phyloP scores from a whole-genome alignment of 2,329 filamentous ascomycete species.

The Stemphylium beticola region DNA sequence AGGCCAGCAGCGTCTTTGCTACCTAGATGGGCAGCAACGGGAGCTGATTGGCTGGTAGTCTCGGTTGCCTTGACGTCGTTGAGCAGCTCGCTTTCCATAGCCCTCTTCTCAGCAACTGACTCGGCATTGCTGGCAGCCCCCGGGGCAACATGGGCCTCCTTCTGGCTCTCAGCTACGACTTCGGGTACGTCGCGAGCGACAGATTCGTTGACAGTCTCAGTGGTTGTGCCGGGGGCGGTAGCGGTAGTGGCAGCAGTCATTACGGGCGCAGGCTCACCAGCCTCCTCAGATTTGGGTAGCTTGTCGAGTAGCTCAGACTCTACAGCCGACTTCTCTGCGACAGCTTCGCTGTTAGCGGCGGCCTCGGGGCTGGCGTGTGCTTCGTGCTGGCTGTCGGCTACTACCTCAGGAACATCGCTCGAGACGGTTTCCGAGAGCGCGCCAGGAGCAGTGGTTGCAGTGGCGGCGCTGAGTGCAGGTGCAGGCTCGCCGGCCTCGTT shows the following conservation, averaged over 20 bases:
- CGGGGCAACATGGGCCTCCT: slow-evolving; percentile 65
- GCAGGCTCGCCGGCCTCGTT: slow-evolving; percentile 50
- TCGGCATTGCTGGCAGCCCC: slow-evolving; percentile 70
- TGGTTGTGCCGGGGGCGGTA: slow-evolving; percentile 4
- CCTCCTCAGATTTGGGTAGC: slow-evolving; percentile 10
- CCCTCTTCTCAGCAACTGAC: slow-evolving; percentile 73
- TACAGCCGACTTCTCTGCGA: slow-evolving; percentile 72
- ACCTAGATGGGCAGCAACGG: slow-evolving; percentile 8
- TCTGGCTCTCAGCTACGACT: slow-evolving; percentile 73
- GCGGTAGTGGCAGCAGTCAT: slow-evolving; percentile 22
- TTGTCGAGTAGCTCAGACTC: slow-evolving; percentile 70
- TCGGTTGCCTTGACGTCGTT: slow-evolving; percentile 7
- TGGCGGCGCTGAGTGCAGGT: slow-evolving; percentile 22
- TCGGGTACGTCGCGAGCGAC: slow-evolving; percentile 56
- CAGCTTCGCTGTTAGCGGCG: slow-evolving; percentile 67
- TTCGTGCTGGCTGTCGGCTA: slow-evolving; percentile 73
- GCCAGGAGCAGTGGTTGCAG: slow-evolving; percentile 18
- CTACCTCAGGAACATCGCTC: slow-evolving; percentile 60
- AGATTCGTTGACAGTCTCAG: slow-evolving; percentile 8
- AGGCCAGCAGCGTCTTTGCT: slow-evolving; percentile 48
- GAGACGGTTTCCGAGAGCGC: slow-evolving; percentile 35
- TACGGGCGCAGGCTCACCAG: slow-evolving; percentile 38
- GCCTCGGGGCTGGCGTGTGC: slow-evolving; percentile 69
- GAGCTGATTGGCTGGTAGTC: slow-evolving; percentile 46
- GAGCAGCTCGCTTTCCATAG: slow-evolving; percentile 74